These are phyloP conservation scores for Zea mays DNA, from an alignment of 176 grass and related monocot genomes.

Conservation along the genomic window Zm-B73-REFERENCE-NAM-5.0 NC_050097.1:211828001-211828500, in stretches of 20 bases:
- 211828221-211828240: conserved; percentile 73
- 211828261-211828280: conserved; percentile 77
- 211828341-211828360: conserved; percentile 44
- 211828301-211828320: conserved; percentile 95
- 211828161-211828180: conserved; percentile 49
- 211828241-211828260: conserved; percentile 75
- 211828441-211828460: conserved; percentile 49
- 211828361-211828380: conserved; percentile 20
- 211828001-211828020: conserved; percentile 44
- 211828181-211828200: conserved; percentile 54
- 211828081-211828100: conserved; percentile 47
- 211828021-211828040: conserved; percentile 57
- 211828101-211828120: conserved; percentile 59
- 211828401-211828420: neutral
- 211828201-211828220: conserved; percentile 41
- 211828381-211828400: conserved; percentile 18
- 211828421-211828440: conserved; percentile 31
- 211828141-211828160: conserved; percentile 55
- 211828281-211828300: conserved; percentile 98
- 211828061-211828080: conserved; percentile 41
- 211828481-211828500: conserved; percentile 97
- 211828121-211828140: conserved; percentile 37
- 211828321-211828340: conserved; percentile 95
- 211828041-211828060: conserved; percentile 57
- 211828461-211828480: conserved; percentile 85